Base-by-base conservation (phyloP, 106 monocot genomes). In the Dioscorea zingiberensis region DNA sequence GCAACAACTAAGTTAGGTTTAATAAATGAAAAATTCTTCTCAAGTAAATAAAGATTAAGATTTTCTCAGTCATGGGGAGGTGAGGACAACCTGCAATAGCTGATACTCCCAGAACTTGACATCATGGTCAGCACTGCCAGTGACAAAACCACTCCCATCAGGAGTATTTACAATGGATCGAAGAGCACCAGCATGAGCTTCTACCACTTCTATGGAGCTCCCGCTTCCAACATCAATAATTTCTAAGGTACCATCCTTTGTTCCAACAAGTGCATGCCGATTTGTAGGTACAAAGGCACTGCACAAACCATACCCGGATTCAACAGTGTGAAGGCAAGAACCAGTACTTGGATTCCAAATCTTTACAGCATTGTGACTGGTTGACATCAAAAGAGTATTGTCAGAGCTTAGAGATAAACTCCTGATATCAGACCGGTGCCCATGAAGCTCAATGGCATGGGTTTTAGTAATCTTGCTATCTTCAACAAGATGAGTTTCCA, bases 41-140 rank as follows among this genome's bases (percentile, higher is more conserved):
- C 38, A 38, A 38, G 10, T 38, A 38, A 38, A 38, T 38, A 38
- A 38, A 38, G n/a, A 38, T 38, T 38, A 38, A 38, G 38, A 38
- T 38, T 38, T 38, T 38, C 6, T 38, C 10, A 38, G 38, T 38
- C 6, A 6, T 1, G 4, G 38, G 10, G 10, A 38, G 38, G 38
- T 8, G 38, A 38, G 17, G 45, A 44, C 22, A 11, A 22, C 30
- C 30, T 27, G 21, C 19, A 44, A 55, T 17, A 84, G 46, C 58
- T 80, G 73, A 76, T 93, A 98, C 46, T 93, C 93, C 98, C 98
- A 98, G 66, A 98, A 89, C 71, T 98, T 92, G 54, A 98, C 82
- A 82, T 89, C 84, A 59, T 69, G 60, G 73, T 98, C 98, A 55
- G 74, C 72, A 71, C 83, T 73, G 27, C 92, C 98, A 25, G 98